phyloP scores from a whole-genome alignment of 208 protist genomes.

The Spongospora subterranea region DNA sequence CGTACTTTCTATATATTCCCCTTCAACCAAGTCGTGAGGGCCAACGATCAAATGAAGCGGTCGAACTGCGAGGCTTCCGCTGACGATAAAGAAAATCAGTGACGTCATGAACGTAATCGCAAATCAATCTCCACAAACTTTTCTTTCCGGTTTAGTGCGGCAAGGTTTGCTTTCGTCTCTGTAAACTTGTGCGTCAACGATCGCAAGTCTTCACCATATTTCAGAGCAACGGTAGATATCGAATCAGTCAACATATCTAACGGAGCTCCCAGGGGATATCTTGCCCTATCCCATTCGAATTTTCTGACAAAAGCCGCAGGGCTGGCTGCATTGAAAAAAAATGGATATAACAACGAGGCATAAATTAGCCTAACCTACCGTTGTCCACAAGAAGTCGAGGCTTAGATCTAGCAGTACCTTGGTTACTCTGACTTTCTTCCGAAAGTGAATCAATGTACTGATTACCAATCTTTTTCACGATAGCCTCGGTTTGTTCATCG shows the following conservation, averaged over 20 bases:
- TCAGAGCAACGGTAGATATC: neutral
- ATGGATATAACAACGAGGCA: neutral
- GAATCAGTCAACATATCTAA: neutral
- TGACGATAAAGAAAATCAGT: neutral
- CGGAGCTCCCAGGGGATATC: neutral
- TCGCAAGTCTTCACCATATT: slow-evolving; percentile 36
- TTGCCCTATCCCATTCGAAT: neutral
- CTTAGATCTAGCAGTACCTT: neutral
- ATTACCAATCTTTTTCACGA: slow-evolving; percentile 5
- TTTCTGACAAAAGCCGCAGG: neutral
- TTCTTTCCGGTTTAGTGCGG: slow-evolving; percentile 3
- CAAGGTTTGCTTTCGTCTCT: neutral
- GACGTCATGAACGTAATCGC: neutral
- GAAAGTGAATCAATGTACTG: slow-evolving; percentile 11
- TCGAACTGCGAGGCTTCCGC: slow-evolving; percentile 10
- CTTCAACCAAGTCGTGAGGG: slow-evolving; percentile 17
- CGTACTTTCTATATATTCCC: slow-evolving; percentile 12
- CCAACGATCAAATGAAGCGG: neutral
- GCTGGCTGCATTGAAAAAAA: neutral
- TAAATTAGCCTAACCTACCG: neutral
- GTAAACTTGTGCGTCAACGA: neutral
- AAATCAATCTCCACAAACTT: neutral
- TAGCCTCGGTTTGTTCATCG: slow-evolving; percentile 29
- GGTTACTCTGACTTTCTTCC: neutral
- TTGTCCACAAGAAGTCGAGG: neutral